Base-by-base conservation (phyloP, 2,329 filamentous ascomycete species). In the Beauveria caledonica region DNA sequence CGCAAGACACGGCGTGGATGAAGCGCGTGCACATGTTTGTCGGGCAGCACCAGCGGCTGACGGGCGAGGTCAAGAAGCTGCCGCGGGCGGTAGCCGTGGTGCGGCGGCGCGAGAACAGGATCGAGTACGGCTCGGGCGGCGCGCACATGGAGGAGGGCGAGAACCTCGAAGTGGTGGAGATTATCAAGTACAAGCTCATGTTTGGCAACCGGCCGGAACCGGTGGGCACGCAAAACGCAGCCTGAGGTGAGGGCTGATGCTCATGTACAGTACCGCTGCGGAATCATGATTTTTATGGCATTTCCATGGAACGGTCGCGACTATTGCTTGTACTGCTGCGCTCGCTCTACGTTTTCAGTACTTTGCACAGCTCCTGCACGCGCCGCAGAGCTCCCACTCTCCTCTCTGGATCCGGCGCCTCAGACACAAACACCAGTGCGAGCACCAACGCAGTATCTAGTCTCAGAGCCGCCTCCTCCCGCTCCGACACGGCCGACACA, bases 11-110 rank as follows among this genome's bases (percentile, higher is more conserved):
- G 0, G 82, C 82, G 10, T 97, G 92, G 92, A 96, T 93, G 89
- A 95, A 92, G 74, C 82, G 85, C 40, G 91, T 93, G 29, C 90
- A 96, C 69, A 77, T 97, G 53, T 96, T 93, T 70, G 83, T 97
- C 5, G 94, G 93, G 6, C 84, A 87, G 69, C 89, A 97, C 71
- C 94, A 97, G 76, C 83, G 92, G 62, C 82, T 97, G 70, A 89
- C 86, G 1, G 94, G 94, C 3, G 92, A 97, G 73, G 86, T 96
- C 53, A 96, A 92, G 79, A 96, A 92, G 74, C 75, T 97, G 54
- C 82, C 83, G 6, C 89, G 84, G 68, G 86, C 92, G 3, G 71
- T 97, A 65, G 94, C 88, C 4, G 78, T 97, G n/a, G 79, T 97
- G 25, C 81, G 86, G 64, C 84, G 82, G 67, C 80, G 79, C n/a